Evolutionary conservation across 2,329 filamentous ascomycete species (phyloP), one percentile per base, ranked within the genome.

Genomic region (Paracoccidioides lutzii): DNA sequence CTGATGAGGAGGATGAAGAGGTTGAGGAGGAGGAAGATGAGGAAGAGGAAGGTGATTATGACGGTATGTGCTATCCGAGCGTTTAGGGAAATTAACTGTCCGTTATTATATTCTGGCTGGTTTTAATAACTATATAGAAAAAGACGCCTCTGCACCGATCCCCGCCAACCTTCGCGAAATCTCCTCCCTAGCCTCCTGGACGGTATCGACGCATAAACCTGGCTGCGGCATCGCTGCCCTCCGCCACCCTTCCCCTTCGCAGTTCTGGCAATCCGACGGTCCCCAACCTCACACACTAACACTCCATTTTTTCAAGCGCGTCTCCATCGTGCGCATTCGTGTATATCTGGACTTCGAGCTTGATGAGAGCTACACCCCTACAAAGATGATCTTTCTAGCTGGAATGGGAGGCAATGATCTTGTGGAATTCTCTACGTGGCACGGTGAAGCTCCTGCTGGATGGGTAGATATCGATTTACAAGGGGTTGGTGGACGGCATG

Each of bases 291-390:
- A 84, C 63, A 78, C 78, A 7, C 72, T 84, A 10, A 83, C 79
- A 55, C 75, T 84, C 2, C 81, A 84, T 75, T 75, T 87, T 78
- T 65, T 80, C 66, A 73, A 81, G 71, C 61, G 79, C 59, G 65
- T 78, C 61, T 62, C 76, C 55, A 60, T 82, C 67, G 61, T 80
- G 61, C 66, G 77, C 61, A 64, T 81, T 69, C 58, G 77, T 63
- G 60, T 79, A 52, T 71, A 86, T 62, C 83, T 98, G 46, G 90
- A 98, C 73, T 95, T 95, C 70, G 84, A 85, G 59, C 82, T 88
- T 54, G 93, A 98, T 70, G 93, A 98, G 72, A 93, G 87, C 45
- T 98, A 98, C 70, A 98, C 93, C 3, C 93, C 93, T 0, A 97
- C 90, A 0, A 88, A 90, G 64, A 94, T 98, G 65, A 76, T 87